Base-by-base conservation (phyloP, 2,329 filamentous ascomycete genomes). In the Hypomyces rosellus region DNA sequence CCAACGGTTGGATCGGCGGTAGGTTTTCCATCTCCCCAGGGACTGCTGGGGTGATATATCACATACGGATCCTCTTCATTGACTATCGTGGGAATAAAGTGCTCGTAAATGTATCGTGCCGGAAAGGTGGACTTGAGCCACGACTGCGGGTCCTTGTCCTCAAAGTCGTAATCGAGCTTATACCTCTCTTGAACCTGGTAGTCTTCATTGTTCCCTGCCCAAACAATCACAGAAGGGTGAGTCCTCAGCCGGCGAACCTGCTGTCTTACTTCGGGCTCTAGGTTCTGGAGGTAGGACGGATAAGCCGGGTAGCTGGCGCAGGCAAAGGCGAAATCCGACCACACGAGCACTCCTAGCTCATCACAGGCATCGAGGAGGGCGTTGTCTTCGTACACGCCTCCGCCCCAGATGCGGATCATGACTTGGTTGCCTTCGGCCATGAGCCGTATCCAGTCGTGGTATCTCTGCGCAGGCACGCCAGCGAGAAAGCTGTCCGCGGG, bases 181-280 rank as follows among this genome's bases (percentile, higher is more conserved):
- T 79, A 81, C 14, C 76, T 73, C 63, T 91, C 86, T 58, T 85
- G 81, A 12, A 90, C 84, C 63, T 89, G 84, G 62, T 92, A 92
- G 60, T 74, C 88, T 63, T 92, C 88, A 58, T 93, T 93, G 64
- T 91, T 92, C 2, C 89, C 89, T 5, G 85, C 86, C 70, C 83
- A 92, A 42, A 92, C 80, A 9, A 87, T 79, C 51, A 93, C 76
- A 0, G 80, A 88, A 1, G 88, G 77, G 55, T 84, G 81, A 46
- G 77, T 73, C 45, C 78, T 69, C 34, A 85, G 62, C 8, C 79
- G 69, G 43, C 75, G 75, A 42, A 88, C 74, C 59, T 88, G 85
- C 48, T 82, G 76, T 38, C 74, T 70, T 38, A 80, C 81, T 62
- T 87, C 84, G 15, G 68, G 66, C 57, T 79, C 73, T 56, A 87